Base-by-base conservation (phyloP, 768 basidiomycete species). In the Lactarius hatsudake region DNA sequence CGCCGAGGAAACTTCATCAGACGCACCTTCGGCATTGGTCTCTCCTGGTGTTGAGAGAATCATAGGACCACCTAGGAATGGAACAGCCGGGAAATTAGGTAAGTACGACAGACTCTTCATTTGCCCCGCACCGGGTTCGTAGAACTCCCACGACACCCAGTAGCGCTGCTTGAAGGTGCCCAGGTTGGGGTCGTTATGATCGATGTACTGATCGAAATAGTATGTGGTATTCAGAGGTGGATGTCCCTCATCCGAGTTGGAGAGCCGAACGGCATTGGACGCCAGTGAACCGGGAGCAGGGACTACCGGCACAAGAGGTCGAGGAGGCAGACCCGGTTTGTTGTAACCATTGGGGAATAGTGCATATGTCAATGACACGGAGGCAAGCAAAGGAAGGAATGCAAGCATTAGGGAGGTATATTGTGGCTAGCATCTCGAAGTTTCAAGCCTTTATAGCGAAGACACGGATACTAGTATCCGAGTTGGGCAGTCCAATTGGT, bases 111-210 rank as follows among this genome's bases (percentile, higher is more conserved):
- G 23, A 13, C n/a, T 40, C 26, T 42, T 36, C 38, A 17, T 4
- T n/a, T 32, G 30, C 26, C 1, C 67, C 73, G 38, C 43, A 78
- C 77, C 77, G 12, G 63, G 42, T 74, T 87, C 79, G 70, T 90
- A 90, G 42, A 80, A 88, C 74, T 90, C 86, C 75, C 80, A 88
- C 38, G 85, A 43, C 42, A 43, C 18, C 42, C 42, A 91, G 75
- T 82, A 91, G 43, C 90, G 83, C 76, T 91, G 90, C 73, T 85
- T 79, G 42, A 92, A 92, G 20, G 88, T 91, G 26, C 90, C 90
- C 23, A 84, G 77, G 30, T 79, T 77, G n/a, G 87, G 84, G 67
- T 84, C 76, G 43, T 73, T 80, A 73, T 84, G 84, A 72, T 85
- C 83, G 66, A 88, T 78, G 59, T 80, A 73, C 68, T 81, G 79